Evolutionary conservation across 1,139 yeast species (phyloP).

Genomic region (Candida pseudoviswanathii): DNA sequence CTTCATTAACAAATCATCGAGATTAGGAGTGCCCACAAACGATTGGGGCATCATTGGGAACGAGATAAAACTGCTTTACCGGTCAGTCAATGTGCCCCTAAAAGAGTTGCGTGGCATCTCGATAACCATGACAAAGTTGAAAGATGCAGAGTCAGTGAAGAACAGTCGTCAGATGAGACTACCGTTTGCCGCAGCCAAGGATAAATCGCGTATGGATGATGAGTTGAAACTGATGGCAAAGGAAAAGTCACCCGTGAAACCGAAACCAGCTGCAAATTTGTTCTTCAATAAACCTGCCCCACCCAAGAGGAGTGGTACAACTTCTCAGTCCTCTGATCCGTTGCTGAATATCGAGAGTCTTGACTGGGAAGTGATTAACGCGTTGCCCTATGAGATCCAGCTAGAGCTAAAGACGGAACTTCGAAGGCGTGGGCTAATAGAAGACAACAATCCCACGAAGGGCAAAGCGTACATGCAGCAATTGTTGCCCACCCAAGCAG

Average conservation of each 20-base stretch:
- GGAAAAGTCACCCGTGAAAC: slow-evolving; percentile 17
- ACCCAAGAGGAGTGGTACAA: slow-evolving; percentile 3
- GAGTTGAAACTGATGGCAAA: slow-evolving; percentile 10
- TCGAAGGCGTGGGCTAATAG: slow-evolving; percentile 31
- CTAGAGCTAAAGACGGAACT: slow-evolving; percentile 51
- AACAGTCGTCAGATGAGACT: slow-evolving; percentile 43
- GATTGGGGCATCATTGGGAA: slow-evolving; percentile 63
- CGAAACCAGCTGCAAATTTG: slow-evolving; percentile 7
- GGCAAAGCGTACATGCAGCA: slow-evolving; percentile 43
- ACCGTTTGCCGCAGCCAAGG: slow-evolving; percentile 27
- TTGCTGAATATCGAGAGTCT: slow-evolving; percentile 24
- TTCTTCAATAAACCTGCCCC: slow-evolving; percentile 6
- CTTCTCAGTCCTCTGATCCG: slow-evolving; percentile 5
- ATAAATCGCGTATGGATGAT: slow-evolving; percentile 12
- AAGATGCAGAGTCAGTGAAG: slow-evolving; percentile 34
- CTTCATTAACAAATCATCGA: slow-evolving; percentile 57
- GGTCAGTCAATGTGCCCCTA: slow-evolving; percentile 62
- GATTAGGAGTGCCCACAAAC: slow-evolving; percentile 65
- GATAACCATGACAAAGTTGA: slow-evolving; percentile 61
- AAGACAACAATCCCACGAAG: slow-evolving; percentile 18
- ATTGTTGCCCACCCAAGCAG: slow-evolving; percentile 35
- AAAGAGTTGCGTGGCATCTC: slow-evolving; percentile 79
- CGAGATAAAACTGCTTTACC: slow-evolving; percentile 58
- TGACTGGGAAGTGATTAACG: slow-evolving; percentile 57
- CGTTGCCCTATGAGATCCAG: slow-evolving; percentile 55